These are phyloP conservation scores for Huiozyma naganishii DNA, from an alignment of 805 yeast genomes.

Conservation along the genomic window DNA sequence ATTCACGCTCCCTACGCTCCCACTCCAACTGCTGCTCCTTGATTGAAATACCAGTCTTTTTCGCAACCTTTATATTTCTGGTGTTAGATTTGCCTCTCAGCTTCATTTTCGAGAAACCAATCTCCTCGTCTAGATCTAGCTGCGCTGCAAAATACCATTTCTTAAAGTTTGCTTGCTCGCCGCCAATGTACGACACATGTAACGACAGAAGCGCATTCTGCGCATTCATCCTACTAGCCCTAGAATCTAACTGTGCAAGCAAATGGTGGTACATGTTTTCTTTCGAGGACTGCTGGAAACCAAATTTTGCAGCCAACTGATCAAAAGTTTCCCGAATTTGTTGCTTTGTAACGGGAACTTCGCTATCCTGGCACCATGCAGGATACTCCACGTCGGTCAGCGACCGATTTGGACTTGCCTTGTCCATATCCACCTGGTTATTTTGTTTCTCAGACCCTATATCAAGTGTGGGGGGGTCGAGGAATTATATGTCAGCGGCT, in stretches of 20 bases:
- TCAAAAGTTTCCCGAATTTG: slow-evolving; percentile 54
- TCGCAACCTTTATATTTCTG: slow-evolving; percentile 35
- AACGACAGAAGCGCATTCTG: slow-evolving; percentile 58
- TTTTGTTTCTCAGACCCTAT: background rate
- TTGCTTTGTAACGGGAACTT: slow-evolving; percentile 62
- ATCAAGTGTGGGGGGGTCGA: background rate
- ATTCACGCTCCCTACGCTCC: slow-evolving; percentile 39
- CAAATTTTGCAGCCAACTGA: slow-evolving; percentile 53
- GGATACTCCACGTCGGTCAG: slow-evolving; percentile 23
- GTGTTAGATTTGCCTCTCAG: slow-evolving; percentile 36
- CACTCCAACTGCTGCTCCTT: slow-evolving; percentile 30
- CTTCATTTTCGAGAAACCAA: slow-evolving; percentile 48
- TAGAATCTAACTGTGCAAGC: slow-evolving; percentile 73
- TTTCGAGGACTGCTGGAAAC: slow-evolving; percentile 74
- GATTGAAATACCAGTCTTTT: slow-evolving; percentile 28
- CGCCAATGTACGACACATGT: slow-evolving; percentile 90
- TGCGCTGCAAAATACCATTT: slow-evolving; percentile 91
- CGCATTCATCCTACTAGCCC: slow-evolving; percentile 72
- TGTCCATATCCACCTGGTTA: slow-evolving; percentile 1
- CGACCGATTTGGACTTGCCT: slow-evolving; percentile 5
- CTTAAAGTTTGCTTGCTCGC: slow-evolving; percentile 73
- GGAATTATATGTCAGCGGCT: background rate
- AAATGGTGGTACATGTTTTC: slow-evolving; percentile 74
- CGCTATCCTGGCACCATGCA: slow-evolving; percentile 31
- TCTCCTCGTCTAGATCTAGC: slow-evolving; percentile 60